These are phyloP conservation scores for Hibiscus tridactylites DNA, from an alignment of 345 rosid genomes.

Conservation along the genomic window DNA sequence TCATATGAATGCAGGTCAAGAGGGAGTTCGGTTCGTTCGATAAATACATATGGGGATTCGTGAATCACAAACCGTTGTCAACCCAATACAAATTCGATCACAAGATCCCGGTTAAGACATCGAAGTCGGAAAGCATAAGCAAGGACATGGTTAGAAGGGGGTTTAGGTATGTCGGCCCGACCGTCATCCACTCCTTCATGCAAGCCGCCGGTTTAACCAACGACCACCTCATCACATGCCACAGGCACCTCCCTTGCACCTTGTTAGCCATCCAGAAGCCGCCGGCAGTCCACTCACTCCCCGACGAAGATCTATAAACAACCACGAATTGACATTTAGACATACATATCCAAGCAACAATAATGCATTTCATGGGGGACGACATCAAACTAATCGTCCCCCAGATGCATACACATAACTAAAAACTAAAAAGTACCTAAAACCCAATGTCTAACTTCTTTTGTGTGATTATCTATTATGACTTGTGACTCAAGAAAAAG, in stretches of 20 bases:
- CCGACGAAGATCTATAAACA: not conserved
- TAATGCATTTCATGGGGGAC: not conserved
- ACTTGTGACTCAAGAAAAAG: not conserved
- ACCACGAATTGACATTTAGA: not conserved
- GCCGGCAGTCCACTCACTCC: not conserved
- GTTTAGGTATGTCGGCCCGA: slow-evolving; percentile 52
- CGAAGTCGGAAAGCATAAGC: slow-evolving; percentile 65
- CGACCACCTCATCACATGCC: slow-evolving; percentile 53
- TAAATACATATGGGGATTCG: slow-evolving; percentile 52
- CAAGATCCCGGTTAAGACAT: slow-evolving; percentile 60
- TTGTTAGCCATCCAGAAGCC: slow-evolving; percentile 15
- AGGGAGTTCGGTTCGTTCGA: slow-evolving; percentile 46
- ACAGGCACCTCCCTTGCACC: slow-evolving; percentile 40
- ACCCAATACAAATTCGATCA: slow-evolving; percentile 49
- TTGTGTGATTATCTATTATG: slow-evolving; percentile 5
- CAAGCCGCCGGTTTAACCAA: slow-evolving; percentile 63
- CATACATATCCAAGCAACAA: not conserved
- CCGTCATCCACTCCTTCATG: slow-evolving; percentile 62
- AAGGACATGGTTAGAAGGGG: slow-evolving; percentile 70
- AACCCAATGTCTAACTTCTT: slow-evolving; percentile 11
- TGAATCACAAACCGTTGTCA: slow-evolving; percentile 43
- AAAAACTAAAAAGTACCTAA: not conserved
- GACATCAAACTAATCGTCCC: not conserved
- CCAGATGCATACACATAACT: not conserved
- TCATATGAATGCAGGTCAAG: slow-evolving; percentile 25